Percentiles rank a stretch among this genome's conserved stretches.
phyloP scores from a whole-genome alignment of 495 filamentous ascomycete species.

The Cercophora newfieldiana region DNA sequence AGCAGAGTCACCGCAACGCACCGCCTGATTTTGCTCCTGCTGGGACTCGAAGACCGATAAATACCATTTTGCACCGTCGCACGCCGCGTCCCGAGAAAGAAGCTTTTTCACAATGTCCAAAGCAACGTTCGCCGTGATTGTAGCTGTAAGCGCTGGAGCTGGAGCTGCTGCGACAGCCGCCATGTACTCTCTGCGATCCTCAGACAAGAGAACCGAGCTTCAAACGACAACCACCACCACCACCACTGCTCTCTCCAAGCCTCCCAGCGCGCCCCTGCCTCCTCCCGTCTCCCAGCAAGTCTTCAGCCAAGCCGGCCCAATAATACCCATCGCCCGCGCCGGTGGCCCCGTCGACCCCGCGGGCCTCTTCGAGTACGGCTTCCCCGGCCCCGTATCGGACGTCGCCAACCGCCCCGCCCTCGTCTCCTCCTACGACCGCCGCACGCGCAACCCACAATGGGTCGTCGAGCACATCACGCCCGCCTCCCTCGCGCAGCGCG shows the following conservation, averaged over 20 bases:
- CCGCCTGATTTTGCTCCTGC: constrained; percentile 15
- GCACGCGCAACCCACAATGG: constrained; percentile 90
- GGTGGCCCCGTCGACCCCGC: constrained; percentile 72
- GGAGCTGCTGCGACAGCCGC: constrained; percentile 79
- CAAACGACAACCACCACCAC: constrained; percentile 47
- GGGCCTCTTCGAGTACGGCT: constrained; percentile 94
- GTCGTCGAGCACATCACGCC: constrained; percentile 97
- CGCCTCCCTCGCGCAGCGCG: constrained; percentile 68
- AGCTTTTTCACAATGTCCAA: constrained; percentile 67
- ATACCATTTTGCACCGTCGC: constrained; percentile 12
- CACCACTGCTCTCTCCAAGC: constrained; percentile 42
- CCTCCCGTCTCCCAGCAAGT: constrained; percentile 47
- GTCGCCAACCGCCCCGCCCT: constrained; percentile 71
- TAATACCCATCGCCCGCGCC: constrained; percentile 28
- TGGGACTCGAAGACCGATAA: constrained; percentile 25
- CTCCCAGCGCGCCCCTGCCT: constrained; percentile 34
- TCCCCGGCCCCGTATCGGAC: constrained; percentile 87
- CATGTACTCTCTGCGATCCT: constrained; percentile 64
- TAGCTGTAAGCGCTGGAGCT: constrained; percentile 83
- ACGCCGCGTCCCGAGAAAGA: constrained; percentile 7
- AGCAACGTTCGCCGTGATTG: constrained; percentile 81
- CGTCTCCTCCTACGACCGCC: constrained; percentile 85
- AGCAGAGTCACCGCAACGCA: constrained; percentile 7
- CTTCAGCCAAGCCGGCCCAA: constrained; percentile 29
- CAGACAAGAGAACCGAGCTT: constrained; percentile 46